Conservation (phyloP, 345 rosid species). For the Populus euphratica region DNA sequence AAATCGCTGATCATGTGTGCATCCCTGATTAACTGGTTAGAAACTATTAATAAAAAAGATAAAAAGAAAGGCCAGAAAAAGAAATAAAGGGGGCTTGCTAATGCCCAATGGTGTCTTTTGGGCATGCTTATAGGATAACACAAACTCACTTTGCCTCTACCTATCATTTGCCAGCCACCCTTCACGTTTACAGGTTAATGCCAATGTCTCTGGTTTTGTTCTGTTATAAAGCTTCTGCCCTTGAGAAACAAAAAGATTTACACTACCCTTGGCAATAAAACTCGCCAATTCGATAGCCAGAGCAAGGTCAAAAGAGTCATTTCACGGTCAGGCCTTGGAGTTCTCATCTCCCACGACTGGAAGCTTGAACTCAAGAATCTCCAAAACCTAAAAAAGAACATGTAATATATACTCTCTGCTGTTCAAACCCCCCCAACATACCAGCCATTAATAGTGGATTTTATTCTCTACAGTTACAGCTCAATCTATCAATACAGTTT, state of each 20-base stretch:
- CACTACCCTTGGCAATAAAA: not conserved
- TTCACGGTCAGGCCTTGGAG: not conserved
- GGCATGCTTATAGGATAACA: not conserved
- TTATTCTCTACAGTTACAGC: not conserved
- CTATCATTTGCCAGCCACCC: constrained; percentile 8
- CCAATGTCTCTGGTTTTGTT: not conserved
- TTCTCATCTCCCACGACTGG: not conserved
- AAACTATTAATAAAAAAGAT: too few species aligned
- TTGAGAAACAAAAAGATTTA: not conserved
- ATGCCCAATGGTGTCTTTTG: not conserved
- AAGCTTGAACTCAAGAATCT: constrained; percentile 1
- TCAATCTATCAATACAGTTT: not conserved
- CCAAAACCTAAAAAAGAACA: constrained; percentile 1
- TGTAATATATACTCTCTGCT: not conserved
- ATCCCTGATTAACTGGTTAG: too few species aligned
- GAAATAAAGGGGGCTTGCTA: not conserved
- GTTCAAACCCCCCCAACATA: not conserved
- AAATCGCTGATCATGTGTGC: too few species aligned
- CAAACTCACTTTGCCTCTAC: not conserved
- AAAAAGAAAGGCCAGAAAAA: too few species aligned
- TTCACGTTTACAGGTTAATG: too few species aligned
- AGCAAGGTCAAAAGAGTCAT: constrained; percentile 7
- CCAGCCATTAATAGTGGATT: not conserved
- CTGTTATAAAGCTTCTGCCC: not conserved
- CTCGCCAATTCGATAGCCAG: not conserved